Percentiles rank a stretch among this genome's conserved stretches.
Conservation (phyloP, 148 eudicot genomes). For the Mesembryanthemum crystallinum region DNA sequence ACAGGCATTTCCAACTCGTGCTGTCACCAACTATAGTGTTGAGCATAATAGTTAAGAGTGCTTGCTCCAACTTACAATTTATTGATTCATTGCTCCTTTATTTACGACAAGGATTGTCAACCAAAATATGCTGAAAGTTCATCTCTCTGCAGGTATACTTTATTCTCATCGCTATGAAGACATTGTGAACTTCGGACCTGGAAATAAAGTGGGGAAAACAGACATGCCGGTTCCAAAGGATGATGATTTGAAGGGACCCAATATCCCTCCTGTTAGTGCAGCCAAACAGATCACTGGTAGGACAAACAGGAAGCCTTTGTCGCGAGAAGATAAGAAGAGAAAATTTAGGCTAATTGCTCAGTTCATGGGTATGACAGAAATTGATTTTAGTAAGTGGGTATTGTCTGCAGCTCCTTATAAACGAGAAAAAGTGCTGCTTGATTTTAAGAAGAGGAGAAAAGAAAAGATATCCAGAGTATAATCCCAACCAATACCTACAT, state of each 20-base stretch:
- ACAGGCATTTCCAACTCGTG: no score
- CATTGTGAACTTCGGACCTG: slow-evolving; percentile 55
- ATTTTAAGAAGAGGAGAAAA: slow-evolving; percentile 47
- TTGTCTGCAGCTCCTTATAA: slow-evolving; percentile 53
- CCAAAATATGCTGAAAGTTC: neutral
- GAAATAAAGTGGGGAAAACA: slow-evolving; percentile 22
- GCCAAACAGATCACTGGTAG: slow-evolving; percentile 23
- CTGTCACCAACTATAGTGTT: no score
- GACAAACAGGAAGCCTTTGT: slow-evolving; percentile 21
- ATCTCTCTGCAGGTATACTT: slow-evolving; percentile 54
- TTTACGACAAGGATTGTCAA: neutral
- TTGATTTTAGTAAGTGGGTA: slow-evolving; percentile 66
- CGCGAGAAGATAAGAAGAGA: slow-evolving; percentile 42
- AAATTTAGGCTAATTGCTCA: slow-evolving; percentile 51
- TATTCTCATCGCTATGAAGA: slow-evolving; percentile 91
- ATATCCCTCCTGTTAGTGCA: slow-evolving; percentile 11
- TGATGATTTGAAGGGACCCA: slow-evolving; percentile 24
- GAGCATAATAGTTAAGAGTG: no score
- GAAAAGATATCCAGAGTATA: slow-evolving; percentile 14
- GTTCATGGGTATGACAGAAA: slow-evolving; percentile 53
- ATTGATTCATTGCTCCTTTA: neutral
- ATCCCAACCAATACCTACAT: neutral
- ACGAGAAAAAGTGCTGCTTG: slow-evolving; percentile 49
- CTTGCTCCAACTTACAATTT: neutral
- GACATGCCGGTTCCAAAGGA: neutral